Percentiles rank a stretch among this genome's conserved stretches.
These are phyloP conservation scores for Lycium barbarum DNA, from an alignment of 257 asterid genomes.

Conservation along the genomic window DNA sequence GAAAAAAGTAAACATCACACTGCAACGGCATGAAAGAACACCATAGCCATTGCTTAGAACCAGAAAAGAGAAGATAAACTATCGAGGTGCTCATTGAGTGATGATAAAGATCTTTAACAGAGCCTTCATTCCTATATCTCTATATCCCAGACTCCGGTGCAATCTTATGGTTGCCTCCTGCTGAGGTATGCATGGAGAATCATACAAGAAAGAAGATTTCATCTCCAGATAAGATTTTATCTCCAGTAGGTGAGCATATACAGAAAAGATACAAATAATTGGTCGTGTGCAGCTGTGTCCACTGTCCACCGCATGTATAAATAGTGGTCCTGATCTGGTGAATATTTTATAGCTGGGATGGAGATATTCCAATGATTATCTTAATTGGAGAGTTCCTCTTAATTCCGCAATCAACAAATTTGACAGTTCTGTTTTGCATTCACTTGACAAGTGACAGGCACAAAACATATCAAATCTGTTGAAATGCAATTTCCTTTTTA, in stretches of 20 bases:
- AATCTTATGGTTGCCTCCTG: neutral
- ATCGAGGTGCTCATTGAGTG: slow-evolving; percentile 1
- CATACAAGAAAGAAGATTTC: neutral
- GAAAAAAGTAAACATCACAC: slow-evolving; percentile 16
- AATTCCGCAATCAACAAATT: too few species aligned
- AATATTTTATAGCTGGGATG: too few species aligned
- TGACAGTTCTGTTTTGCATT: too few species aligned
- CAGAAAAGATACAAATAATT: too few species aligned
- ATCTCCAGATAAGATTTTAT: too few species aligned
- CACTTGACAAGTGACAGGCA: neutral
- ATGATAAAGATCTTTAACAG: slow-evolving; percentile 17
- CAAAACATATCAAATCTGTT: neutral
- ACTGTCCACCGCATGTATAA: too few species aligned
- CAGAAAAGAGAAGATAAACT: neutral
- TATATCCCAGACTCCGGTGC: neutral
- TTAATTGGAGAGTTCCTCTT: too few species aligned
- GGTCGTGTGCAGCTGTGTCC: too few species aligned
- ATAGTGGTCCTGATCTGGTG: too few species aligned
- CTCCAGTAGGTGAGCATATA: too few species aligned
- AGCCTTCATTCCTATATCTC: neutral
- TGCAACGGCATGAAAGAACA: neutral
- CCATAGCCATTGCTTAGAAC: neutral
- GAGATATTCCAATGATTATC: too few species aligned
- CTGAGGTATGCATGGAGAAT: neutral
- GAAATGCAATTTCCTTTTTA: neutral